Percentiles rank a stretch among this genome's conserved stretches.
Evolutionary conservation across 1,284 basidiomycete species (phyloP).

Genomic region (Cerioporus squamosus): DNA sequence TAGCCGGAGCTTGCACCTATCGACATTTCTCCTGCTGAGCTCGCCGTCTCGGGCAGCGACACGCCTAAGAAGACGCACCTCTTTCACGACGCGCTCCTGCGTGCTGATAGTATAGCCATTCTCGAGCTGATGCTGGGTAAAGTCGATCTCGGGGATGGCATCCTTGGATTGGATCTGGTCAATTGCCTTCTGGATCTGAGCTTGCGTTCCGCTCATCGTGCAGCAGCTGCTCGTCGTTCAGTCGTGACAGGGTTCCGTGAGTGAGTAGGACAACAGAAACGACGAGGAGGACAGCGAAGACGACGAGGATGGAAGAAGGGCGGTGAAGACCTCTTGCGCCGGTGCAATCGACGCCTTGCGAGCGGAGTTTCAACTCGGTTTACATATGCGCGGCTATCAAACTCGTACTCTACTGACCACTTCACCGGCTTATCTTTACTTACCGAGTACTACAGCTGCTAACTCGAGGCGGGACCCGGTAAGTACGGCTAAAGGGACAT

Average conservation of each 20-base stretch:
- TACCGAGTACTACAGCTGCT: no score
- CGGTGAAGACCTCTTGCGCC: constrained; percentile 22
- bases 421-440: no score
- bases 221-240: constrained; percentile 18
- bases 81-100: constrained; percentile 85
- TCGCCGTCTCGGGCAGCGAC: not conserved
- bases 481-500: no score
- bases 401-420: not conserved
- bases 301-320: constrained; percentile 24
- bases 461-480: no score
- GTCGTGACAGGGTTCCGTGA: constrained; percentile 9
- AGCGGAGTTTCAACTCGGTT: constrained; percentile 26
- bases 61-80: constrained; percentile 49
- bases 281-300: constrained; percentile 17
- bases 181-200: constrained; percentile 76
- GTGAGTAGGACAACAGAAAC: constrained; percentile 11
- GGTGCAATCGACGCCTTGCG: constrained; percentile 20
- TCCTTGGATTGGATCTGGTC: constrained; percentile 72
- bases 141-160: constrained; percentile 78
- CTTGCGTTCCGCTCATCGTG: constrained; percentile 38
- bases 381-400: constrained; percentile 19
- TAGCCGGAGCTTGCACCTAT: constrained; percentile 94
- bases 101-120: constrained; percentile 88
- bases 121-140: constrained; percentile 87
- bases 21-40: not conserved